These are phyloP conservation scores for Saposhnikovia divaricata DNA, from an alignment of 129 eudicot genomes.

Conservation along the genomic window DNA sequence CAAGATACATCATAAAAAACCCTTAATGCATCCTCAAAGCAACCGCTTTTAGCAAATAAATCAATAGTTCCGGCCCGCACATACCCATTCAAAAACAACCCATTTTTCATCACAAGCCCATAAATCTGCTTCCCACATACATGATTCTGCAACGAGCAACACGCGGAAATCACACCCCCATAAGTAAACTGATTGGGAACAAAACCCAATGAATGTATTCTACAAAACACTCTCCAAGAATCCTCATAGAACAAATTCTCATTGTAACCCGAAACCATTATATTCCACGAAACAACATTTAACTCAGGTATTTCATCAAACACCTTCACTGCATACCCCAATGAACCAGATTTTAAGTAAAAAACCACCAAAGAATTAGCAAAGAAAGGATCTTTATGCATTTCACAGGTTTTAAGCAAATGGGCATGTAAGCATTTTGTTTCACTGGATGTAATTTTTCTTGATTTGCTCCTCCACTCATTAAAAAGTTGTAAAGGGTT, in stretches of 20 bases:
- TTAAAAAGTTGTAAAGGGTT: constrained; percentile 37
- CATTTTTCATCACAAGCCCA: too few relatives aligned
- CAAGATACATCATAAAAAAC: too few relatives aligned
- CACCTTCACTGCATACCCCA: constrained; percentile 42
- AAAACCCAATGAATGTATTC: too few relatives aligned
- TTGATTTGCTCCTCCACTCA: constrained; percentile 30
- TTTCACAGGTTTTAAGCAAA: constrained; percentile 26
- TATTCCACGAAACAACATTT: constrained; percentile 61
- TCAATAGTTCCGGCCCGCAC: too few relatives aligned
- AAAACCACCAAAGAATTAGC: constrained; percentile 34
- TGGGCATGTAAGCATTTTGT: constrained; percentile 48
- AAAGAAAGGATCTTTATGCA: constrained; percentile 18
- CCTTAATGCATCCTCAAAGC: too few relatives aligned
- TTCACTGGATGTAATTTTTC: constrained; percentile 22
- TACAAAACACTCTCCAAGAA: too few relatives aligned
- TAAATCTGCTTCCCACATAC: too few relatives aligned
- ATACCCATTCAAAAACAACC: too few relatives aligned
- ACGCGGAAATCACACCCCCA: too few relatives aligned
- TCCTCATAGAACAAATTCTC: constrained; percentile 32
- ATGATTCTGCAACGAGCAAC: too few relatives aligned
- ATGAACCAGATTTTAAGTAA: constrained; percentile 33
- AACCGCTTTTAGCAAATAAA: too few relatives aligned
- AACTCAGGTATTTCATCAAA: constrained; percentile 52
- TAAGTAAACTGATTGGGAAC: too few relatives aligned
- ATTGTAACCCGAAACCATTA: constrained; percentile 50